Evolutionary conservation across 2,329 filamentous ascomycete genomes (phyloP).

Genomic region (Coniella vitis): DNA sequence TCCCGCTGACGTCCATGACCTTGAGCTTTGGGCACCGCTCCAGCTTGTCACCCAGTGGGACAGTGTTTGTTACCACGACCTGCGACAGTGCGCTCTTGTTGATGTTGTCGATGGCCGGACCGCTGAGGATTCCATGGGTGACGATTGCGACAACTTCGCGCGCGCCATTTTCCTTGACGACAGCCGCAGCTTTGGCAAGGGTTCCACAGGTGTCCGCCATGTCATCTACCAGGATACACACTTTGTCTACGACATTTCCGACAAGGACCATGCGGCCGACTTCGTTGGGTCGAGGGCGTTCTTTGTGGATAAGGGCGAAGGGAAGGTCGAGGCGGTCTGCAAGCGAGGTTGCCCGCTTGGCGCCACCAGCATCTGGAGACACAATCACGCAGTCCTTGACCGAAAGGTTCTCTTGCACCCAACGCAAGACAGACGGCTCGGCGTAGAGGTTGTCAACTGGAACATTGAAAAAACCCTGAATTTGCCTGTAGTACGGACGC

Average conservation of each 20-base stretch:
- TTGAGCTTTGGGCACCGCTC: slow-evolving; percentile 69
- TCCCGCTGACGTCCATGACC: slow-evolving; percentile 88
- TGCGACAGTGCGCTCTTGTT: slow-evolving; percentile 71
- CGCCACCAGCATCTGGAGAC: slow-evolving; percentile 91
- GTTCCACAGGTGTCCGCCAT: slow-evolving; percentile 85
- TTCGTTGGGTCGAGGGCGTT: slow-evolving; percentile 49
- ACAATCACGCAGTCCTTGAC: slow-evolving; percentile 86
- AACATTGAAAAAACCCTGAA: slow-evolving; percentile 98
- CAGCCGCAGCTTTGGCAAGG: slow-evolving; percentile 75
- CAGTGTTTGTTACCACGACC: slow-evolving; percentile 86
- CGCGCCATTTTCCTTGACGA: slow-evolving; percentile 80
- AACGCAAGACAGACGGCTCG: slow-evolving; percentile 63
- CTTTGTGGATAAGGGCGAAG: slow-evolving; percentile 96
- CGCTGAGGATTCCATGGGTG: slow-evolving; percentile 86
- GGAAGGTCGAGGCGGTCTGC: slow-evolving; percentile 89
- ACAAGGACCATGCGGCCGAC: slow-evolving; percentile 75
- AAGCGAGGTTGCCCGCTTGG: slow-evolving; percentile 92
- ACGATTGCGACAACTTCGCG: slow-evolving; percentile 89
- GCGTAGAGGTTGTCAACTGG: slow-evolving; percentile 97
- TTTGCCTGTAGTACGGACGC: slow-evolving; percentile 59
- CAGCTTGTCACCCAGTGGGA: slow-evolving; percentile 72
- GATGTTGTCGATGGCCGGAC: slow-evolving; percentile 79
- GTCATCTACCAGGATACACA: slow-evolving; percentile 93
- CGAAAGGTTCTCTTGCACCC: slow-evolving; percentile 74
- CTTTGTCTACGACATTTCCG: slow-evolving; percentile 74